Conservation (phyloP, 768 basidiomycete species). For the Strobilomyces confusus region DNA sequence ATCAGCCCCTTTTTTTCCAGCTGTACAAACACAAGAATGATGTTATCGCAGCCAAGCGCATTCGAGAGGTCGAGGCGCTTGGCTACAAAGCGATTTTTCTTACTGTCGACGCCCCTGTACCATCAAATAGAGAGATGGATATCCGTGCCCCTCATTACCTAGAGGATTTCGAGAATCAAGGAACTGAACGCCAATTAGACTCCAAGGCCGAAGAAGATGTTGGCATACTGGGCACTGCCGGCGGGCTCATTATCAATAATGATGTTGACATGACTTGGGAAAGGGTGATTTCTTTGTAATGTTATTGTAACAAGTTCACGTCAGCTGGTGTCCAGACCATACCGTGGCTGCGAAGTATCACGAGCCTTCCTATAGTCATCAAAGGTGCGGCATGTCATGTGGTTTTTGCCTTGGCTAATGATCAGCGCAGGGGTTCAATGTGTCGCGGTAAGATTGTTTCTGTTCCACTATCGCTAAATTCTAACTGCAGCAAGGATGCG, state of each 20-base stretch:
- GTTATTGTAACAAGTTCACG: background rate
- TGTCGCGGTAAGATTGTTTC: constrained; percentile 46
- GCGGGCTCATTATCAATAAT: constrained; percentile 59
- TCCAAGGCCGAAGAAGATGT: constrained; percentile 33
- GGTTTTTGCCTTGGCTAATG: constrained; percentile 6
- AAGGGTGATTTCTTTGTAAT: constrained; percentile 37
- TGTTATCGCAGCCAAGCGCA: constrained; percentile 58
- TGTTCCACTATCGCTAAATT: background rate
- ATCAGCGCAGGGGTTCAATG: constrained; percentile 59
- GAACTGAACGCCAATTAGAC: constrained; percentile 22
- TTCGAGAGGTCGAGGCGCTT: constrained; percentile 63
- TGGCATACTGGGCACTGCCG: constrained; percentile 59
- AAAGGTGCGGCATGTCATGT: constrained; percentile 46
- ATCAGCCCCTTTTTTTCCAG: constrained; percentile 74
- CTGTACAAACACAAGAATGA: constrained; percentile 81
- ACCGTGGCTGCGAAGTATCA: constrained; percentile 69
- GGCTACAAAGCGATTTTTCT: constrained; percentile 89
- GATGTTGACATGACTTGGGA: constrained; percentile 79
- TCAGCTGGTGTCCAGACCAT: constrained; percentile 49
- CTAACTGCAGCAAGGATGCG: constrained; percentile 58
- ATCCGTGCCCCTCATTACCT: constrained; percentile 54
- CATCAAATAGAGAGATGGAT: constrained; percentile 78
- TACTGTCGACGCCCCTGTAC: constrained; percentile 85
- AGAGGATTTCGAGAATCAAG: constrained; percentile 51
- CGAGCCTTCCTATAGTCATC: constrained; percentile 66